Base-by-base conservation (phyloP, 441 rosid species). In the Populus hybrid region DNA sequence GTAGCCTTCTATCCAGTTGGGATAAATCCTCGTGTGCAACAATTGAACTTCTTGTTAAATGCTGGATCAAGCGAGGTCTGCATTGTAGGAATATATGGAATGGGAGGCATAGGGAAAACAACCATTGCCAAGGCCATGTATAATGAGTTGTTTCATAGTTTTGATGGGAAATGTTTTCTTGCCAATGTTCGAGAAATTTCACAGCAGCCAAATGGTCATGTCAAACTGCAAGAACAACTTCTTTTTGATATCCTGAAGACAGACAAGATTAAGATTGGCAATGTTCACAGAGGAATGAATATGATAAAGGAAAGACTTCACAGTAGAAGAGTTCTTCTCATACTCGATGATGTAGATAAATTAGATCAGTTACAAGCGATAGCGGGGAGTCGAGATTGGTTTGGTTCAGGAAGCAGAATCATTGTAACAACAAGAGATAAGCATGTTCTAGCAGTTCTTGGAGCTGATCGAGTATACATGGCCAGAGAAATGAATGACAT, bases 71-170 rank as follows among this genome's bases (percentile, higher is more conserved):
- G 18, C 0, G 61, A 42, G 65, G 80, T 72, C 54, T 7, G 46
- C n/a, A 72, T 78, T 36, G 3, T 66, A 21, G 80, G 72, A 64
- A 23, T 61, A 23, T 4, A 77, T 78, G 21, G 76, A 10, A 83
- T 83, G 86, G 84, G 80, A 23, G 82, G 78, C 20, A 78, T 78
- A 32, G 80, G 72, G 3, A 78, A 78, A 36, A 72, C 80, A 38
- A 72, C 80, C 57, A 46, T 59, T 32, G 72, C 72, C n/a, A 78
- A 66, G 67, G 20, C 76, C 38, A 64, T 78, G 72, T 78, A 65
- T 23, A 10, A 72, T 34, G 20, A 9, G 24, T 42, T 78, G 5
- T 72, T 71, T 36, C 34, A 3, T 50, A 5, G 34, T 2, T 78
- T 72, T 65, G 76, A 72, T 18, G 72, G 72, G 34, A 63, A 42